Percentiles rank a stretch among this genome's conserved stretches.
Conservation (phyloP, 768 basidiomycete species). For the Agrocybe pediades region DNA sequence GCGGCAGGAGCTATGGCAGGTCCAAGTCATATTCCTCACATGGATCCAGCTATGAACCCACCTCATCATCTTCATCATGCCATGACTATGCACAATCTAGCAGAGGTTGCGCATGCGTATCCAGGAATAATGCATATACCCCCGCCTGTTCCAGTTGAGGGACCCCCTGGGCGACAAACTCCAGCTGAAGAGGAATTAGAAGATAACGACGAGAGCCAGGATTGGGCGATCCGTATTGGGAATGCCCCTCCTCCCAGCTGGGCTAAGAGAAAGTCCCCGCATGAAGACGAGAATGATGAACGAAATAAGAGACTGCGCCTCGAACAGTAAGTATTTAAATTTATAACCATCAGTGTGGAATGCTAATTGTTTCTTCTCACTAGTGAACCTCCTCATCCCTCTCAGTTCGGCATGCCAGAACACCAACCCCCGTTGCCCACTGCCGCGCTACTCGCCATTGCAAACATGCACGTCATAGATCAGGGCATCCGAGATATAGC, state of each 20-base stretch:
- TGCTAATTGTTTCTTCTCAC: background rate
- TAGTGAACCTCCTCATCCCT: background rate
- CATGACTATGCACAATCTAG: slow-evolving; percentile 18
- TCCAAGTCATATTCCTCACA: slow-evolving; percentile 5
- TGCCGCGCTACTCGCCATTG: slow-evolving; percentile 35
- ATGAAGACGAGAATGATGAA: slow-evolving; percentile 28
- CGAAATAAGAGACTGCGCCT: slow-evolving; percentile 45
- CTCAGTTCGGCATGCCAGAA: slow-evolving; percentile 3
- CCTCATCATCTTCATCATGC: slow-evolving; percentile 18
- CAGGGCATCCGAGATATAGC: slow-evolving; percentile 69
- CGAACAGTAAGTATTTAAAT: slow-evolving; percentile 41
- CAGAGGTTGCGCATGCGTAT: slow-evolving; percentile 20
- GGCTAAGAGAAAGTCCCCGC: slow-evolving; percentile 59
- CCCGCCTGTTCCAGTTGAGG: slow-evolving; percentile 27
- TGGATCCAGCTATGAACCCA: slow-evolving; percentile 10
- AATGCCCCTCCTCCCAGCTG: slow-evolving; percentile 65
- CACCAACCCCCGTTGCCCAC: slow-evolving; percentile 24
- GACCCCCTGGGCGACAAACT: slow-evolving; percentile 37
- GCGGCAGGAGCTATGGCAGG: background rate
- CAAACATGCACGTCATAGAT: slow-evolving; percentile 65
- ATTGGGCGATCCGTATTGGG: slow-evolving; percentile 71
- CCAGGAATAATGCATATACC: slow-evolving; percentile 21
- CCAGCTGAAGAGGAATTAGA: slow-evolving; percentile 71
- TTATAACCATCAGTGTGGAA: background rate
- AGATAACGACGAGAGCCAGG: slow-evolving; percentile 50